Percentiles rank a stretch among this genome's conserved stretches.
phyloP scores from a whole-genome alignment of 2,329 filamentous ascomycete species.

The Ophiostoma sp. region DNA sequence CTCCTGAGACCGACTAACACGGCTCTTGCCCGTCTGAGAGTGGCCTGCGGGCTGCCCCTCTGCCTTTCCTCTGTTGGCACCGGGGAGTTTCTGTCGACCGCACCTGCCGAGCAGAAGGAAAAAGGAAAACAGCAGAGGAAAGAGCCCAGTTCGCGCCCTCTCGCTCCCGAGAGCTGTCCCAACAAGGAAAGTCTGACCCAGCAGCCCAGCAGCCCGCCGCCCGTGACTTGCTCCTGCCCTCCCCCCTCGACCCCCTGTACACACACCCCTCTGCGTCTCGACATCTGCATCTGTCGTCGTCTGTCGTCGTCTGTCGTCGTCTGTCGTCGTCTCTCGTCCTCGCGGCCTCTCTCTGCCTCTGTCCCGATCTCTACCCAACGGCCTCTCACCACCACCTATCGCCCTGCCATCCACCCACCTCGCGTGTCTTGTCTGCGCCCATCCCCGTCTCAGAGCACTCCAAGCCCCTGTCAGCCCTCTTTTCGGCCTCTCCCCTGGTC shows the following conservation, averaged over 20 bases:
- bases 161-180: neutral
- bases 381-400: neutral
- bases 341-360: neutral
- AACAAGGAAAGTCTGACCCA: slow-evolving; percentile 4
- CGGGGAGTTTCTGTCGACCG: slow-evolving; percentile 2
- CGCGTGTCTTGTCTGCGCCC: neutral
- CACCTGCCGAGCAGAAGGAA: neutral
- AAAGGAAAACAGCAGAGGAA: neutral
- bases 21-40: neutral
- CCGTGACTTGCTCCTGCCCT: neutral
- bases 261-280: too few species aligned
- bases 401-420: neutral
- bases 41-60: neutral
- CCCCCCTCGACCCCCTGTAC: too few species aligned
- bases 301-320: neutral
- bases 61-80: neutral
- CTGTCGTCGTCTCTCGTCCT: neutral
- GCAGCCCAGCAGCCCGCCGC: neutral
- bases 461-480: slow-evolving; percentile 6
- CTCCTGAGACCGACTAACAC: neutral
- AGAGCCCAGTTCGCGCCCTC: neutral
- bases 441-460: too few species aligned
- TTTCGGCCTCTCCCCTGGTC: neutral
- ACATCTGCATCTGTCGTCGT: neutral
- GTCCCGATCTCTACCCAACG: neutral